phyloP scores from a whole-genome alignment of 306 rosid species.

The Castanea sativa region DNA sequence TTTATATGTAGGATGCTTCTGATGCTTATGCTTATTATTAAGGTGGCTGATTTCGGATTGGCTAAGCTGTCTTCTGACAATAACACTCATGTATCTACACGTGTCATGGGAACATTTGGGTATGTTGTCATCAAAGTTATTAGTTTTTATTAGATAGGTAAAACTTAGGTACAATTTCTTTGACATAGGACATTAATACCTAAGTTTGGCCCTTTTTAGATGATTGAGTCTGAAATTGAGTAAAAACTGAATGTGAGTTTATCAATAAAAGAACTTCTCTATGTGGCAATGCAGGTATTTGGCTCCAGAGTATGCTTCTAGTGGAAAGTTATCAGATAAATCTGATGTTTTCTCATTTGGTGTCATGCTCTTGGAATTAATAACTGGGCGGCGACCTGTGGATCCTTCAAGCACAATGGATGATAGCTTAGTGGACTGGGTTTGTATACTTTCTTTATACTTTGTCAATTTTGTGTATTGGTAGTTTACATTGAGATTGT shows the following conservation, averaged over 20 bases:
- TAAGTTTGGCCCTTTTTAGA: no score
- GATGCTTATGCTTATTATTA: slow-evolving; percentile 3
- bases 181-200: no score
- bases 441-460: slow-evolving; percentile 27
- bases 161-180: no score
- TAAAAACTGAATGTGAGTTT: no score
- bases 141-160: no score
- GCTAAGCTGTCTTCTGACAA: slow-evolving; percentile 77
- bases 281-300: slow-evolving; percentile 55
- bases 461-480: not conserved
- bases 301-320: slow-evolving; percentile 95
- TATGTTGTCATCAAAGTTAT: slow-evolving; percentile 15
- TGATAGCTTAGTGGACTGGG: slow-evolving; percentile 96
- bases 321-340: slow-evolving; percentile 86
- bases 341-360: slow-evolving; percentile 95
- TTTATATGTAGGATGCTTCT: not conserved
- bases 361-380: slow-evolving; percentile 81
- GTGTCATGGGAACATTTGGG: slow-evolving; percentile 98
- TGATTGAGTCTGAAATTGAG: no score
- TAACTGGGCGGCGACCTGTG: slow-evolving; percentile 75
- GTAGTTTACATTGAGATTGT: not conserved
- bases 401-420: slow-evolving; percentile 58
- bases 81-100: slow-evolving; percentile 82
- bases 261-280: not conserved
- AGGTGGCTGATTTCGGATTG: slow-evolving; percentile 98